These are phyloP conservation scores for Cercospora brassicicola DNA, from an alignment of 2,329 filamentous ascomycete genomes.

Conservation along the genomic window DNA sequence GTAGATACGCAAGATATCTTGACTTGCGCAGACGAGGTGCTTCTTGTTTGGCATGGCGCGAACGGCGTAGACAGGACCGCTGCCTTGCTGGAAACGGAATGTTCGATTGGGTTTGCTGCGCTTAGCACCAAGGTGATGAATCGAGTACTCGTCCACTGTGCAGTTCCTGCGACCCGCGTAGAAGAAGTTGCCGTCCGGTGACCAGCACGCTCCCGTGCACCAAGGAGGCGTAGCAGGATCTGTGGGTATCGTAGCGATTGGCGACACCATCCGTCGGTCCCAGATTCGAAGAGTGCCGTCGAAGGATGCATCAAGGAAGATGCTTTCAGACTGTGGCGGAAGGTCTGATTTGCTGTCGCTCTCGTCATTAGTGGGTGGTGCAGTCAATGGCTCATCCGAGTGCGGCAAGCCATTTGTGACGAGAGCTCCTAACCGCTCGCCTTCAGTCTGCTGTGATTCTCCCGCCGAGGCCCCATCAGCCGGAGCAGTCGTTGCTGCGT, in stretches of 20 bases:
- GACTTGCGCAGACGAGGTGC: conserved; percentile 87
- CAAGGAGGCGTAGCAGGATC: conserved; percentile 79
- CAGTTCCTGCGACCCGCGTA: conserved; percentile 89
- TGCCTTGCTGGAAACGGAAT: conserved; percentile 85
- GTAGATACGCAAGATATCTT: conserved; percentile 91
- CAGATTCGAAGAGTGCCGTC: conserved; percentile 89
- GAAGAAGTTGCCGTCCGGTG: conserved; percentile 89
- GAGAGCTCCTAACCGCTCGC: conserved; percentile 6
- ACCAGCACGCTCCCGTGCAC: conserved; percentile 98
- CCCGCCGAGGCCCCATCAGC: conserved; percentile 28
- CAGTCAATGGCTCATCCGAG: conserved; percentile 48
- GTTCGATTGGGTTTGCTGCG: conserved; percentile 72
- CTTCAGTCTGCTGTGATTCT: neutral
- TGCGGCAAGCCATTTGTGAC: conserved; percentile 54
- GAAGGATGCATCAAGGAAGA: conserved; percentile 84
- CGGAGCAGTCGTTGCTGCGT: conserved; percentile 28
- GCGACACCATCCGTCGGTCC: conserved; percentile 75
- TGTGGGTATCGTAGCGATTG: conserved; percentile 76
- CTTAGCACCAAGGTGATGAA: conserved; percentile 64
- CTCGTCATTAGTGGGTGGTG: conserved; percentile 40
- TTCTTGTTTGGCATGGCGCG: conserved; percentile 88
- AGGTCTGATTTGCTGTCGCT: conserved; percentile 35
- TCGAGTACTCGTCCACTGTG: conserved; percentile 89
- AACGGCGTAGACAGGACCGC: conserved; percentile 84
- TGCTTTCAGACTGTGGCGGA: conserved; percentile 64